These are phyloP conservation scores for Trichoderma pleuroti DNA, from an alignment of 2,329 filamentous ascomycete genomes.

Conservation along the genomic window DNA sequence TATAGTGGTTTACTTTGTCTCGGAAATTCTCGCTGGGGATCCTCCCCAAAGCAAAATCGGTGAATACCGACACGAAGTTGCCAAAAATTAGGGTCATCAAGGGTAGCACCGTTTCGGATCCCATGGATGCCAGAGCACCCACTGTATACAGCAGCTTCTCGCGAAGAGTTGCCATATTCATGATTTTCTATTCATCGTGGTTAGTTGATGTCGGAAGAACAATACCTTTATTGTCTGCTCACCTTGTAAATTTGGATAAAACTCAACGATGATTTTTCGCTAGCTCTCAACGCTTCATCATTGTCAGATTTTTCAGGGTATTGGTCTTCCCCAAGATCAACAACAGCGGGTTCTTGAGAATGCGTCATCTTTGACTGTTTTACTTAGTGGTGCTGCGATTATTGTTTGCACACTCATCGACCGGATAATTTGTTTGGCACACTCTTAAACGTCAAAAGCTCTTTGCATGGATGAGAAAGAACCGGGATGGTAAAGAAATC, in stretches of 20 bases:
- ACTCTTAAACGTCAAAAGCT: not conserved
- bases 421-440: not conserved
- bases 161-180: not conserved
- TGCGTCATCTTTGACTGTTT: not conserved
- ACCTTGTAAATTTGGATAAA: not conserved
- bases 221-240: not conserved
- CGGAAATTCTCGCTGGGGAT: not conserved
- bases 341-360: not conserved
- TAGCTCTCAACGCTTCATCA: not conserved
- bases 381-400: not conserved
- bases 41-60: not conserved
- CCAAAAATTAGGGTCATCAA: not conserved
- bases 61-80: not conserved
- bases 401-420: not conserved
- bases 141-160: not conserved
- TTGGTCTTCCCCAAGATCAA: not conserved
- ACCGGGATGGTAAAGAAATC: not conserved
- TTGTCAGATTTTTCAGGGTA: not conserved
- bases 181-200: not conserved
- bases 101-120: not conserved
- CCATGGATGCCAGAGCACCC: not conserved
- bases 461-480: not conserved
- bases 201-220: not conserved
- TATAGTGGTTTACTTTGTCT: not conserved
- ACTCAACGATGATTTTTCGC: not conserved